Evolutionary conservation across 73 alveolate species (phyloP).

Genomic region (Stentor coeruleus): DNA sequence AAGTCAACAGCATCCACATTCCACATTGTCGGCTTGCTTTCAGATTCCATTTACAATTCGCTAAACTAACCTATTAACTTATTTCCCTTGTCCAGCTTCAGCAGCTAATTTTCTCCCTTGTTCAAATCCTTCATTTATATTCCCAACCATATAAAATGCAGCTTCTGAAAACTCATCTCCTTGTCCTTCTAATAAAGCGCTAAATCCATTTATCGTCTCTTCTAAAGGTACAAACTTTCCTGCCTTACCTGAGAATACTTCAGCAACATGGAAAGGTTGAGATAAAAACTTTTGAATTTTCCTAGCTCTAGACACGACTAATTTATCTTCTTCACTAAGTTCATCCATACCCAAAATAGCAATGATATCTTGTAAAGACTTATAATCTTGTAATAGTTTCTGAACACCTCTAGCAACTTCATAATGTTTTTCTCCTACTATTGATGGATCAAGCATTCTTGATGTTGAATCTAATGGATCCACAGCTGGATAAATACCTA

Average conservation of each 20-base stretch:
- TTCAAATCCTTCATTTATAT: conserved; percentile 78
- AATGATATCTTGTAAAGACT: conserved; percentile 92
- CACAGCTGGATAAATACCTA: conserved; percentile 98
- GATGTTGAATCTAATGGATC: conserved; percentile 97
- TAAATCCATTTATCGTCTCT: conserved; percentile 71
- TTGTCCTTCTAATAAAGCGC: conserved; percentile 67
- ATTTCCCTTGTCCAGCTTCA: conserved; percentile 36
- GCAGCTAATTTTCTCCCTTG: conserved; percentile 76
- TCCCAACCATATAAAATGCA: conserved; percentile 95
- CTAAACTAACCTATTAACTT: background rate
- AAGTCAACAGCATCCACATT: background rate
- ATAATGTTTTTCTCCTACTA: conserved; percentile 83
- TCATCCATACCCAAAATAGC: conserved; percentile 99
- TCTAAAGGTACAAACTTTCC: conserved; percentile 85
- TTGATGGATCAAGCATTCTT: conserved; percentile 94
- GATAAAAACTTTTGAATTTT: conserved; percentile 82
- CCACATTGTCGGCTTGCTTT: background rate
- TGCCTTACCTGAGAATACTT: conserved; percentile 85
- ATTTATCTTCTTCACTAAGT: conserved; percentile 87
- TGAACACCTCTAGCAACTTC: conserved; percentile 73
- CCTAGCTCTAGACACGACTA: conserved; percentile 94
- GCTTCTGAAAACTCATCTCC: conserved; percentile 92
- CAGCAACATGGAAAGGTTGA: conserved; percentile 85
- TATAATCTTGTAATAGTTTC: conserved; percentile 84
- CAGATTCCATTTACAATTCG: background rate